Evolutionary conservation across 2,329 filamentous ascomycete genomes (phyloP).

Genomic region (Onygena corvina): DNA sequence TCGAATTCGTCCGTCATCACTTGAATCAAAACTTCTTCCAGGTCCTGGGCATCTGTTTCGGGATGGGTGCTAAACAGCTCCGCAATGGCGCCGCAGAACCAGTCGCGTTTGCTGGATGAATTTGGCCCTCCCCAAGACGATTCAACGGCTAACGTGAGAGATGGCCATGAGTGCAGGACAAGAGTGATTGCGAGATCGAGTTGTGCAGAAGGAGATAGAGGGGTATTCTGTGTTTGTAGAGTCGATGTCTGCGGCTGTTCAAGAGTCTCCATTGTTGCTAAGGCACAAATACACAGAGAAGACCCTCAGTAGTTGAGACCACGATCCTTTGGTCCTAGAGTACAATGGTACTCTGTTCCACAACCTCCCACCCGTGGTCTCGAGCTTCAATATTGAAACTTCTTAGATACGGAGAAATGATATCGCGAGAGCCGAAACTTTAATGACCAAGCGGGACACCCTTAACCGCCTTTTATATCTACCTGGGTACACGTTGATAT

Average conservation of each 20-base stretch:
- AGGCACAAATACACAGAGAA: too few species aligned
- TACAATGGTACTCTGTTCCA: too few species aligned
- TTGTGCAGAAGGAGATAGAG: constrained; percentile 39
- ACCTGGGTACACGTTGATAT: too few species aligned
- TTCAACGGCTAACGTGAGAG: constrained; percentile 73
- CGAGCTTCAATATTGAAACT: too few species aligned
- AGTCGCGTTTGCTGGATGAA: constrained; percentile 79
- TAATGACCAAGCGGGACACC: too few species aligned
- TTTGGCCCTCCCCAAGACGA: constrained; percentile 80
- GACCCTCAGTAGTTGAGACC: too few species aligned
- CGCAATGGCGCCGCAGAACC: constrained; percentile 79
- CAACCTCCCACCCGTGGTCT: too few species aligned
- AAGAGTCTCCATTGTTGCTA: neutral
- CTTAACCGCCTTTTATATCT: too few species aligned
- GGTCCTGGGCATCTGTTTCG: constrained; percentile 60
- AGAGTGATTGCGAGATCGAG: constrained; percentile 85
- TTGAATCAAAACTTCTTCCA: constrained; percentile 75
- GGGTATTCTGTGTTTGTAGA: neutral
- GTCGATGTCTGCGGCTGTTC: neutral
- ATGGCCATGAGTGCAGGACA: constrained; percentile 74
- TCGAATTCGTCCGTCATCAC: constrained; percentile 96
- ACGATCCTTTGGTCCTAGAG: too few species aligned
- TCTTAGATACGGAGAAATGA: too few species aligned
- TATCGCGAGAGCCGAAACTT: too few species aligned
- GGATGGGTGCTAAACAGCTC: constrained; percentile 57